These are phyloP conservation scores for Fomitopsis palustris DNA, from an alignment of 1,284 basidiomycete species.

Conservation along the genomic window DNA sequence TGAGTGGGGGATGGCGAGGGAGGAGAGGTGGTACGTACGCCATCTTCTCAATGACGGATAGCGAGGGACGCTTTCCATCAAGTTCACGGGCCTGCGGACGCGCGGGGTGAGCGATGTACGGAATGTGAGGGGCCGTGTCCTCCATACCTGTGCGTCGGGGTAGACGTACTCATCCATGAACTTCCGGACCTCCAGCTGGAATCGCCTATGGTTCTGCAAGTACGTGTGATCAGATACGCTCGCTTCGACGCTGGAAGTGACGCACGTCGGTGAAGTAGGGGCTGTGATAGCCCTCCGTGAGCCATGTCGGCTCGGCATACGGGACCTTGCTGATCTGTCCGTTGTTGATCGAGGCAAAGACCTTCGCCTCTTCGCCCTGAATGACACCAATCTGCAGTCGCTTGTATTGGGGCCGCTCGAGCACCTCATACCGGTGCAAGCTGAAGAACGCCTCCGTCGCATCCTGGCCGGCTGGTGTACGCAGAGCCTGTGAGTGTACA, in stretches of 20 bases:
- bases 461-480: slow-evolving; percentile 67
- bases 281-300: slow-evolving; percentile 60
- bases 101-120: background rate
- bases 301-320: slow-evolving; percentile 83
- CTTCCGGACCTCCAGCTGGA: slow-evolving; percentile 45
- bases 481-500: background rate
- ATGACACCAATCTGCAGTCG: slow-evolving; percentile 71
- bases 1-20: background rate
- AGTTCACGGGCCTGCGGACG: slow-evolving; percentile 58
- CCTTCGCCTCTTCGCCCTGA: slow-evolving; percentile 59
- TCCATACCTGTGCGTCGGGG: slow-evolving; percentile 44
- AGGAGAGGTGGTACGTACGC: slow-evolving; percentile 41
- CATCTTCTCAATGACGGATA: slow-evolving; percentile 68
- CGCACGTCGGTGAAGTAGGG: slow-evolving; percentile 73
- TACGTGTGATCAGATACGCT: no score
- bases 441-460: slow-evolving; percentile 85
- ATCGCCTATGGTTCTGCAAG: slow-evolving; percentile 41
- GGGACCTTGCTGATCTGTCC: slow-evolving; percentile 73
- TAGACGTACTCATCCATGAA: slow-evolving; percentile 49
- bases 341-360: slow-evolving; percentile 41
- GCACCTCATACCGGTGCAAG: slow-evolving; percentile 78
- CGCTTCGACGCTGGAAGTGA: background rate
- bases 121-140: background rate
- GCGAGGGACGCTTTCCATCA: slow-evolving; percentile 71
- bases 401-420: slow-evolving; percentile 70